phyloP scores from a whole-genome alignment of 306 rosid genomes.

The Macrotyloma uniflorum region DNA sequence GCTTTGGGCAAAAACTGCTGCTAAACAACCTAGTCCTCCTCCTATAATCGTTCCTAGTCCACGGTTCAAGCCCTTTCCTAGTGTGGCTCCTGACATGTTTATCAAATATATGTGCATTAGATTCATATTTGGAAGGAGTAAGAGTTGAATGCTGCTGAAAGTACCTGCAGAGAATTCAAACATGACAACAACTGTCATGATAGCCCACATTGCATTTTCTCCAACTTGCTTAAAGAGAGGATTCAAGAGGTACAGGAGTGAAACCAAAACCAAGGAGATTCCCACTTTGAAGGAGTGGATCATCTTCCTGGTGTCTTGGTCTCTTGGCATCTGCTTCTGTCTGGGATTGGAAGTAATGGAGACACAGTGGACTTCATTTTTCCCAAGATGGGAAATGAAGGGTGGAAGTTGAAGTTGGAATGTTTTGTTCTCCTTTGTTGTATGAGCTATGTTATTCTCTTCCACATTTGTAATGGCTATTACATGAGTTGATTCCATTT shows the following conservation, averaged over 20 bases:
- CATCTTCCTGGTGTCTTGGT: slow-evolving; percentile 47
- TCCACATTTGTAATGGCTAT: slow-evolving; percentile 51
- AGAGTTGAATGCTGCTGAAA: slow-evolving; percentile 3
- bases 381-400: slow-evolving; percentile 22
- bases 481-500: slow-evolving; percentile 56
- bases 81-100: slow-evolving; percentile 72
- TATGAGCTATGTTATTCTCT: slow-evolving; percentile 7
- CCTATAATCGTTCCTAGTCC: slow-evolving; percentile 83
- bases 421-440: slow-evolving; percentile 31
- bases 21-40: slow-evolving; percentile 75
- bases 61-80: slow-evolving; percentile 85
- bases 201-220: slow-evolving; percentile 97
- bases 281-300: slow-evolving; percentile 84
- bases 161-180: slow-evolving; percentile 89
- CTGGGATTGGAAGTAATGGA: slow-evolving; percentile 29
- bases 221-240: slow-evolving; percentile 77
- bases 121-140: neutral
- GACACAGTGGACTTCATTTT: slow-evolving; percentile 32
- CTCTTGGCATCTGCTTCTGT: slow-evolving; percentile 38
- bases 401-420: slow-evolving; percentile 25
- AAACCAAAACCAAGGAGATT: slow-evolving; percentile 71
- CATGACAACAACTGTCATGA: slow-evolving; percentile 87
- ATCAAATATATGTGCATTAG: neutral
- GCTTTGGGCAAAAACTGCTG: slow-evolving; percentile 62
- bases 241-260: slow-evolving; percentile 72